Base-by-base conservation (phyloP, 108 stramenopile genomes). In the Aurantiochytrium sp. region DNA sequence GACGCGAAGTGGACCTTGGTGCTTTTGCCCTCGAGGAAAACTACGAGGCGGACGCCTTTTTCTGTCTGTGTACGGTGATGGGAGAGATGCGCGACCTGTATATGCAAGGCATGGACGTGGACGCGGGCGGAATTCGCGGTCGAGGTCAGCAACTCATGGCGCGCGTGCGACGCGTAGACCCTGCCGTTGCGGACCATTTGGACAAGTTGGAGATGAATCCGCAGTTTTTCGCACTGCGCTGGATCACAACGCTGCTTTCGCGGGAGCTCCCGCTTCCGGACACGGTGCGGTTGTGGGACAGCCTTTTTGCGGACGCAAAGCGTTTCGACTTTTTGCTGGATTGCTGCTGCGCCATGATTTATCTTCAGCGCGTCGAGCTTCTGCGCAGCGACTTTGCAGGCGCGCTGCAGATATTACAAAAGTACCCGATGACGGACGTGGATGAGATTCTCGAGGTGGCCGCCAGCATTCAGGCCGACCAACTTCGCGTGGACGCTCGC, bases 211-310 rank as follows among this genome's bases (percentile, higher is more conserved):
- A 95, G 1, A 95, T 98, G 43, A 96, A 97, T 88, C 91, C 96
- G 35, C 73, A 90, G n/a, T 92, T 92, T 44, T 99, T 95, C 92
- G 95, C 97, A 44, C 93, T 98, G 21, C 95, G 98, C 69, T 98
- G 98, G 98, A 89, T 98, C 60, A 99, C 98, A 16, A 98, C 98
- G 8, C 92, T 99, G 44, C 91, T 99, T n/a, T 96, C 96, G 29
- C 92, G 98, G 72, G 98, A 99, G 90, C 97, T 99, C 83, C 89
- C 95, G 16, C 92, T 99, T 45, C 96, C 93, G 4, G 98, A 98
- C 93, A 99, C 98, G 14, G 97, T 99, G 73, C 96, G 97, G 19
- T 92, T 99, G 19, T 99, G 98, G 98, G 98, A 99, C 90, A 92
- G 92, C 89, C 96, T 99, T 93, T 98, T 99, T 88, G 95, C 97